Percentiles rank a stretch among this genome's conserved stretches.
These are phyloP conservation scores for Trichoderma semiorbis DNA, from an alignment of 2,329 filamentous ascomycete species.

Conservation along the genomic window DNA sequence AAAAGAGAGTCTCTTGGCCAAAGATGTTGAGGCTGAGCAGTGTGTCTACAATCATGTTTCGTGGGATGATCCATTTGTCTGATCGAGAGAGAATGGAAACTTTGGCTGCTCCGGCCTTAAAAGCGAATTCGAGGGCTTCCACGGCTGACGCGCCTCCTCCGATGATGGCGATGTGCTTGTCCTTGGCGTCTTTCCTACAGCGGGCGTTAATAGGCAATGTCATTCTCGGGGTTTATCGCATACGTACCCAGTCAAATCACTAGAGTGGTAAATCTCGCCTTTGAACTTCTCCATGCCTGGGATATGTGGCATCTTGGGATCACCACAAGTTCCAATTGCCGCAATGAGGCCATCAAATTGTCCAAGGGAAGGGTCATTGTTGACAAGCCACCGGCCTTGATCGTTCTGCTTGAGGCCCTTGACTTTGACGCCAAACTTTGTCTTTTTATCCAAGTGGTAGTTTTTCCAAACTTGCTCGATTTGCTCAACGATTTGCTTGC, in stretches of 20 bases:
- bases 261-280: slow-evolving; percentile 72
- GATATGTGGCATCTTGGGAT: slow-evolving; percentile 68
- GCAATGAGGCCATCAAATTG: slow-evolving; percentile 76
- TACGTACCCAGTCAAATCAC: slow-evolving; percentile 61
- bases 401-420: slow-evolving; percentile 66
- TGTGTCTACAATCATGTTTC: slow-evolving; percentile 70
- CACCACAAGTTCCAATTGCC: slow-evolving; percentile 76
- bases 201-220: slow-evolving; percentile 18
- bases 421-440: slow-evolving; percentile 67
- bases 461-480: slow-evolving; percentile 69
- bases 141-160: slow-evolving; percentile 79
- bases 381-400: slow-evolving; percentile 72
- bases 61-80: slow-evolving; percentile 85
- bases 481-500: slow-evolving; percentile 70
- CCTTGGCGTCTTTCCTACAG: slow-evolving; percentile 60
- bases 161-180: slow-evolving; percentile 72
- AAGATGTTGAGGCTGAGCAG: slow-evolving; percentile 76
- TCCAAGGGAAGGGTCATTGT: slow-evolving; percentile 69
- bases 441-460: slow-evolving; percentile 68
- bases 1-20: slow-evolving; percentile 70
- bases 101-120: slow-evolving; percentile 61
- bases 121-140: slow-evolving; percentile 77
- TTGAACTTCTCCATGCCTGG: slow-evolving; percentile 69
- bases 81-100: slow-evolving; percentile 71
- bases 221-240: background rate